Percentiles rank a stretch among this genome's conserved stretches.
Conservation (phyloP, 2,329 filamentous ascomycete species). For the Aaosphaeria arxii region DNA sequence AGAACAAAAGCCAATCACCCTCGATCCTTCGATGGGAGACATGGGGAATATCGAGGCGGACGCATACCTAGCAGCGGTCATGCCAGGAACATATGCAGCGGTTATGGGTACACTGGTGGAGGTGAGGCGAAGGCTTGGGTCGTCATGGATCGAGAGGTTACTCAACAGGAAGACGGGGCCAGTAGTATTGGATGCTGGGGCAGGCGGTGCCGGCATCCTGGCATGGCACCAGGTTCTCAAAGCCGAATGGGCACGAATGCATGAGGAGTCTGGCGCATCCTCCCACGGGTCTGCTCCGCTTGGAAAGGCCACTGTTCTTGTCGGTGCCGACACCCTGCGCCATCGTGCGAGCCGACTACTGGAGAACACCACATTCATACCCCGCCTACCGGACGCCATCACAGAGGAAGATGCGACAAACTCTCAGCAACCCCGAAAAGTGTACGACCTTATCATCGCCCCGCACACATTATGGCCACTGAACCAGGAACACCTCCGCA, state of each 20-base stretch:
- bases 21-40: constrained; percentile 61
- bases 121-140: constrained; percentile 68
- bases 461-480: constrained; percentile 78
- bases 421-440: constrained; percentile 57
- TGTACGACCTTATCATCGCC: constrained; percentile 86
- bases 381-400: constrained; percentile 83
- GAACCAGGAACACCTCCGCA: constrained; percentile 72
- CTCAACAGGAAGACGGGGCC: constrained; percentile 59
- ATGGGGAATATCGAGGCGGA: constrained; percentile 77
- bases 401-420: constrained; percentile 54
- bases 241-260: constrained; percentile 76
- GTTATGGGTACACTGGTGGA: constrained; percentile 68
- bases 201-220: constrained; percentile 68
- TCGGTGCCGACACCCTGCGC: constrained; percentile 71
- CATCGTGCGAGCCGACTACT: constrained; percentile 73
- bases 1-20: constrained; percentile 62
- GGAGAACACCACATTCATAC: constrained; percentile 87
- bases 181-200: constrained; percentile 70
- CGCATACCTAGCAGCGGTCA: constrained; percentile 64
- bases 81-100: constrained; percentile 70
- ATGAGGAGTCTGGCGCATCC: constrained; percentile 29
- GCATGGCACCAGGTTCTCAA: constrained; percentile 76
- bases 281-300: constrained; percentile 45
- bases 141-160: constrained; percentile 65
- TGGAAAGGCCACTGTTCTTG: constrained; percentile 77